phyloP scores from a whole-genome alignment of 352 stramenopile species.

The Pythium oligandrum region DNA sequence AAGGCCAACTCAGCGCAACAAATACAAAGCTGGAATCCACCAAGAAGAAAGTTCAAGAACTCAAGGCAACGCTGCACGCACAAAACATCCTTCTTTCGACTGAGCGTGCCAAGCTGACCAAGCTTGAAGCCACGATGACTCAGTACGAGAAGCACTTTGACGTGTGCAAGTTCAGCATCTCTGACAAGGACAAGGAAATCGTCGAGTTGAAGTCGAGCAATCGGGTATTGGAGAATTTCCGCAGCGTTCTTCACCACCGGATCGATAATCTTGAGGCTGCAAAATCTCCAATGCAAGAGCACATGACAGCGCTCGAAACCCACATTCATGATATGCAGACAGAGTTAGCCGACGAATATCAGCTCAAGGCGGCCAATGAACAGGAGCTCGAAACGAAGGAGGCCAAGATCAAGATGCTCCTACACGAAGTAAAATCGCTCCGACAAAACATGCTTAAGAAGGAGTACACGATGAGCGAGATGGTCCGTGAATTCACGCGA shows the following conservation, averaged over 20 bases:
- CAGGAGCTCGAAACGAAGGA: conserved; percentile 73
- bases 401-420: conserved; percentile 66
- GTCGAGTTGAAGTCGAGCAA: conserved; percentile 64
- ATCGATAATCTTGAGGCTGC: conserved; percentile 72
- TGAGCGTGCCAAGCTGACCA: conserved; percentile 58
- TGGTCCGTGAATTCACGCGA: conserved; percentile 71
- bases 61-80: conserved; percentile 65
- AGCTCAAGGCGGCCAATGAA: conserved; percentile 48
- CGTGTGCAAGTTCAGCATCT: conserved; percentile 49
- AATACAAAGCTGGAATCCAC: conserved; percentile 80
- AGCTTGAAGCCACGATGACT: conserved; percentile 54
- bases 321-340: conserved; percentile 78
- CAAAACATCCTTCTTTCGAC: conserved; percentile 69
- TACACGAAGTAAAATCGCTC: conserved; percentile 71
- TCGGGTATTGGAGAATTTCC: conserved; percentile 77
- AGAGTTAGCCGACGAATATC: conserved; percentile 70
- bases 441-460: conserved; percentile 74
- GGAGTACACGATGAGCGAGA: conserved; percentile 72
- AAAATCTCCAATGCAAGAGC: conserved; percentile 64
- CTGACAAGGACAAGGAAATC: conserved; percentile 73
- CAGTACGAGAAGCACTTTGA: conserved; percentile 80
- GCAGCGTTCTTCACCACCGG: conserved; percentile 68
- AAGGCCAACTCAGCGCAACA: conserved; percentile 69
- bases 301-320: conserved; percentile 46
- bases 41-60: conserved; percentile 82